Conservation (phyloP, 1,284 basidiomycete genomes). For the Naganishia sp. region DNA sequence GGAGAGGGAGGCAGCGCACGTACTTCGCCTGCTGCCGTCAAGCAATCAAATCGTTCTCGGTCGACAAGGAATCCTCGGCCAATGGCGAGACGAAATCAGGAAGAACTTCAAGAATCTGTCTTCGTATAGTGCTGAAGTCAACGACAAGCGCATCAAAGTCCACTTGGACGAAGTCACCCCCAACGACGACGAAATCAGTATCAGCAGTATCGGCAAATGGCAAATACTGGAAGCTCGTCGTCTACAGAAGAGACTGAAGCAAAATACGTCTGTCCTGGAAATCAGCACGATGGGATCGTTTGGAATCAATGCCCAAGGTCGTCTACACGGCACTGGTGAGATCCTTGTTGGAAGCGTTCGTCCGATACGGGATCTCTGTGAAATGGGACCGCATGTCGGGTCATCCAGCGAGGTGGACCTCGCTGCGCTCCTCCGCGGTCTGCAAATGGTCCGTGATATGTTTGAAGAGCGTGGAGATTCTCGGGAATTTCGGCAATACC, state of each 20-base stretch:
- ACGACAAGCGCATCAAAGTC: slow-evolving; percentile 3
- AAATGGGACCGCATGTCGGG: neutral
- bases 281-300: slow-evolving; percentile 2
- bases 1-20: neutral
- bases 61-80: neutral
- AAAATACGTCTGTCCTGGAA: neutral
- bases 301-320: neutral
- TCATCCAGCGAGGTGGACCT: slow-evolving; percentile 1
- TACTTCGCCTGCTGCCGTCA: neutral
- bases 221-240: neutral
- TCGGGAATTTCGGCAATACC: slow-evolving; percentile 1
- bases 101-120: neutral
- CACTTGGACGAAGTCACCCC: slow-evolving; percentile 2
- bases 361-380: slow-evolving; percentile 2
- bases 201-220: slow-evolving; percentile 1
- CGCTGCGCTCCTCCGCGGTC: slow-evolving; percentile 6
- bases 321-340: neutral
- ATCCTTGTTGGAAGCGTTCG: neutral
- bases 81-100: neutral
- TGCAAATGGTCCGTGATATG: slow-evolving; percentile 3
- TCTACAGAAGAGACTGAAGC: neutral
- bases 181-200: neutral
- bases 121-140: neutral
- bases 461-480: neutral
- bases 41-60: neutral